Evolutionary conservation across 2,329 filamentous ascomycete genomes (phyloP).

Genomic region (Calonectria pteridis): DNA sequence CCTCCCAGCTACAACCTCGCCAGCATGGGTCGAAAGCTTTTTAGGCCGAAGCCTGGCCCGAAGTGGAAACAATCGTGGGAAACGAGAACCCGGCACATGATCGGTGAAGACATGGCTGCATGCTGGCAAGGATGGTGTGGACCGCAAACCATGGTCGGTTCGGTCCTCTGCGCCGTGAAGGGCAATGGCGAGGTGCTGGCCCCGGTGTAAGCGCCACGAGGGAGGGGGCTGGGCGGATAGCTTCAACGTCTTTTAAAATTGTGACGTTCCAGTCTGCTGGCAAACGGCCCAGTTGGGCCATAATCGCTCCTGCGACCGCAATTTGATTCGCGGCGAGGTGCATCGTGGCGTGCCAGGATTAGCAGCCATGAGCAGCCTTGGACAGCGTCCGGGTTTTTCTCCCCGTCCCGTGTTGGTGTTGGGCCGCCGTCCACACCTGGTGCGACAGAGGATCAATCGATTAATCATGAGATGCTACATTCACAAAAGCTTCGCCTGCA

Average conservation of each 20-base stretch:
- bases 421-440: no score
- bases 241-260: constrained; percentile 16
- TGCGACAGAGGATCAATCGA: not conserved
- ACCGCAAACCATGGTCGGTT: constrained; percentile 8
- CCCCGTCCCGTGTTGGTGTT: not conserved
- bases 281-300: not conserved
- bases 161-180: not conserved
- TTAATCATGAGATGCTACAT: not conserved
- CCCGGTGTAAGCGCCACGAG: constrained; percentile 7
- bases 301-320: not conserved
- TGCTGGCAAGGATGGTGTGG: constrained; percentile 16
- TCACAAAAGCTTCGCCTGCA: not conserved
- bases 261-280: constrained; percentile 2
- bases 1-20: constrained; percentile 34
- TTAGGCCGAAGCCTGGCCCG: constrained; percentile 32
- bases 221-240: constrained; percentile 14
- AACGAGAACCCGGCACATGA: constrained; percentile 25
- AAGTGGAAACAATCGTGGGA: constrained; percentile 35
- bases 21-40: constrained; percentile 29
- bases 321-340: not conserved
- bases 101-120: constrained; percentile 19
- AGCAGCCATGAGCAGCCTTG: not conserved
- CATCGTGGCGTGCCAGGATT: not conserved
- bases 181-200: not conserved
- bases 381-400: not conserved